Percentiles rank a stretch among this genome's conserved stretches.
phyloP scores from a whole-genome alignment of 345 rosid species.

The Salix arbutifolia region DNA sequence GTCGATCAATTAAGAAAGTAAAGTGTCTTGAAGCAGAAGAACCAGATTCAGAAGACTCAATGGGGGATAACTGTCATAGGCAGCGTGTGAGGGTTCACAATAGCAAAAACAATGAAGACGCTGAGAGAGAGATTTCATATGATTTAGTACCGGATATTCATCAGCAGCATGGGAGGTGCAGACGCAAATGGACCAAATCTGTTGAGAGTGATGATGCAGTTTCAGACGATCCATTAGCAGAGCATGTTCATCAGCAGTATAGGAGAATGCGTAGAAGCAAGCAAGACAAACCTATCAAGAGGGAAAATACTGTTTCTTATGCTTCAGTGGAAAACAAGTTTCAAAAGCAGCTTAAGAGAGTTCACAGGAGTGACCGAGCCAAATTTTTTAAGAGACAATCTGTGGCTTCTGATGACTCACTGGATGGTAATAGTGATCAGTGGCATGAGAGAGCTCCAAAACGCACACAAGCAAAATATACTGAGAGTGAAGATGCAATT shows the following conservation, averaged over 20 bases:
- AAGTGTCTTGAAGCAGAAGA: slow-evolving; percentile 37
- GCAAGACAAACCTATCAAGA: slow-evolving; percentile 30
- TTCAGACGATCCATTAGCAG: slow-evolving; percentile 34
- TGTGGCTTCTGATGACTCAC: slow-evolving; percentile 39
- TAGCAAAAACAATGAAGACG: slow-evolving; percentile 37
- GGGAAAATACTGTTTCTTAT: slow-evolving; percentile 47
- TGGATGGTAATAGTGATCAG: slow-evolving; percentile 23
- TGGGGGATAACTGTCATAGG: slow-evolving; percentile 39
- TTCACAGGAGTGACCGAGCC: slow-evolving; percentile 26
- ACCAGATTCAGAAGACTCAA: slow-evolving; percentile 54
- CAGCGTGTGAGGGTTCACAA: slow-evolving; percentile 34
- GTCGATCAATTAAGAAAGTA: slow-evolving; percentile 43
- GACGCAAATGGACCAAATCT: slow-evolving; percentile 26
- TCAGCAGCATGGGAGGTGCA: slow-evolving; percentile 23
- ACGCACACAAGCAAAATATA: slow-evolving; percentile 15
- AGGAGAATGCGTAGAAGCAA: slow-evolving; percentile 29
- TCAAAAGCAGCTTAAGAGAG: slow-evolving; percentile 32
- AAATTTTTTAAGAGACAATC: slow-evolving; percentile 27
- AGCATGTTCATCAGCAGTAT: slow-evolving; percentile 17
- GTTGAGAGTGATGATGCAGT: slow-evolving; percentile 25
- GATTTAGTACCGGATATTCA: slow-evolving; percentile 44
- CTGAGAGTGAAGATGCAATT: slow-evolving; percentile 14
- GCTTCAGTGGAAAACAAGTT: slow-evolving; percentile 34
- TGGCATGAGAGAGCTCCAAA: slow-evolving; percentile 12
- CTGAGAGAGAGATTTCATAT: slow-evolving; percentile 35